Conservation (phyloP, 257 asterid genomes). For the Oldenlandia corymbosa region DNA sequence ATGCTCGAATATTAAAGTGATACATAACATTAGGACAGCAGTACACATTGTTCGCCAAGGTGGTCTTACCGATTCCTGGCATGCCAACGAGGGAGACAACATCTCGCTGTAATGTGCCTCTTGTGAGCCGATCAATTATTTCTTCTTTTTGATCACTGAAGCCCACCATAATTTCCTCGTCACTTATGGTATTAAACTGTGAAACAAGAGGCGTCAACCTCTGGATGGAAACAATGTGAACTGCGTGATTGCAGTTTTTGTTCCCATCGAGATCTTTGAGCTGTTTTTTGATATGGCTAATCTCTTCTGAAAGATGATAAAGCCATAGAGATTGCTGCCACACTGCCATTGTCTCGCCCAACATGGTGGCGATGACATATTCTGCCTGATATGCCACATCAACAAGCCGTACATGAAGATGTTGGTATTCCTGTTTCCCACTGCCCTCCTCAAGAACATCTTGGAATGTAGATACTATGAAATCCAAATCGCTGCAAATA, state of each 20-base stretch:
- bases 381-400: neutral
- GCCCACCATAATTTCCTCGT: neutral
- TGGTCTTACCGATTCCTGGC: no score
- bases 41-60: constrained; percentile 4
- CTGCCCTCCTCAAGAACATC: neutral
- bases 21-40: neutral
- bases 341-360: neutral
- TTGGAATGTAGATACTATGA: neutral
- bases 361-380: neutral
- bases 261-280: no score
- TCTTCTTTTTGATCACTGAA: neutral
- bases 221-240: no score
- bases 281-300: no score
- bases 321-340: neutral
- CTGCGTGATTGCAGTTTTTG: no score
- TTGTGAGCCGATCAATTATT: no score
- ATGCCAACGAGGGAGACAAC: no score
- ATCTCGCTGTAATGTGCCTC: no score
- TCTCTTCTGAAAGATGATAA: no score
- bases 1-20: constrained; percentile 2
- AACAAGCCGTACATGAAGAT: neutral
- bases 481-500: neutral
- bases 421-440: neutral
- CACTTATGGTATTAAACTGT: no score
- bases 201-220: no score